A percentile compares a stretch with the other conserved stretches of the same genome.
These are phyloP conservation scores for Peniophora sp. DNA, from an alignment of 1,284 basidiomycete species.

Conservation along the genomic window DNA sequence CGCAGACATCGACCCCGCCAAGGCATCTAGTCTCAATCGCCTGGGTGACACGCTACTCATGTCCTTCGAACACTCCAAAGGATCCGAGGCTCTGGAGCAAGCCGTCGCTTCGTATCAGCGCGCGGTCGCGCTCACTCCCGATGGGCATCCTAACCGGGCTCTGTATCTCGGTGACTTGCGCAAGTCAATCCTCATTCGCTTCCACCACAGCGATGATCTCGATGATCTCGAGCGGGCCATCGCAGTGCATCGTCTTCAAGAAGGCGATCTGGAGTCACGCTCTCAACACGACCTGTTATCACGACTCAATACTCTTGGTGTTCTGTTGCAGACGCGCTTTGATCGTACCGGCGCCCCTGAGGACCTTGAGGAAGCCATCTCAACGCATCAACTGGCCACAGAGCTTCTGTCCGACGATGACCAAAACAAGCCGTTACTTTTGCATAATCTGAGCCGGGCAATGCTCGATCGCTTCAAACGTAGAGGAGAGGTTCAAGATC, in stretches of 20 bases:
- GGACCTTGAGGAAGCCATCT: too few relatives aligned
- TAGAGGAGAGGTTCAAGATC: too few relatives aligned
- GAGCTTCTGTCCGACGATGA: too few relatives aligned
- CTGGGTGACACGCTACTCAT: not conserved
- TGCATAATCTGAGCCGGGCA: too few relatives aligned
- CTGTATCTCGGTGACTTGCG: not conserved
- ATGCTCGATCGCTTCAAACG: too few relatives aligned
- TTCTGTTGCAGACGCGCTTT: constrained; percentile 18
- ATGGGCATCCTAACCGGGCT: not conserved
- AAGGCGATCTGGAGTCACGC: constrained; percentile 1
- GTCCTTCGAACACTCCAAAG: not conserved
- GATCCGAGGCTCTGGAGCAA: not conserved
- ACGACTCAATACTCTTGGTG: constrained; percentile 17
- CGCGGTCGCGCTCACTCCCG: too few relatives aligned
- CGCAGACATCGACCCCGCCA: not conserved
- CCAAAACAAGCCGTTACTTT: too few relatives aligned
- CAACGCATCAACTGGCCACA: too few relatives aligned
- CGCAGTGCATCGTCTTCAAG: not conserved
- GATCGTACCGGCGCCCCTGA: too few relatives aligned
- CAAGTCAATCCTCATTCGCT: not conserved
- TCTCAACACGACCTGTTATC: not conserved
- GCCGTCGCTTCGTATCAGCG: not conserved
- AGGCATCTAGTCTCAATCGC: not conserved
- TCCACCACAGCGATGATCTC: not conserved
- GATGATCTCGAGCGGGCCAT: not conserved